Base-by-base conservation (phyloP, 495 filamentous ascomycete species). In the Penicillium desertorum region DNA sequence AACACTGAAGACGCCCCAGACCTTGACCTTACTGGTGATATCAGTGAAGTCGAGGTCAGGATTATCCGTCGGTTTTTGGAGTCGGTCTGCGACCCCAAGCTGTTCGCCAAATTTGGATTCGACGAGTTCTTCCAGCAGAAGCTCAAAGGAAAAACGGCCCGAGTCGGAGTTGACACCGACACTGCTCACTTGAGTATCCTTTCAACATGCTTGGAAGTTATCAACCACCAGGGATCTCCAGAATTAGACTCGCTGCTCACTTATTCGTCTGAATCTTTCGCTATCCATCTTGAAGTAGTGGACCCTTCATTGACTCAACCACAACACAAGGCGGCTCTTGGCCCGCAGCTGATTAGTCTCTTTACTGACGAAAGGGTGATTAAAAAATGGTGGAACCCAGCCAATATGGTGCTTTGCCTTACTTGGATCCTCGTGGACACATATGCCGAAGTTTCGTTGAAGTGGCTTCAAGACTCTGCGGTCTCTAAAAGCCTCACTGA, bases 401-500 rank as follows among this genome's bases (percentile, higher is more conserved):
- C 22, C 19, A 30, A 30, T 3, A 4, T 20, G 4, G 51, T 41
- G 53, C n/a, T 46, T 16, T 53, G 56, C n/a, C 1, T 1, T 8
- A 2, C 10, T 3, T 65, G 63, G 63, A 44, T 65, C 3, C 60
- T 52, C 17, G 17, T 20, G 0, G 63, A 65, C 45, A 22, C 45
- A 4, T 23, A n/a, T 9, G 20, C 46, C 0, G 60, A 65, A 4
- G n/a, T 51, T 16, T 14, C 37, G 11, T 41, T 62, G 36, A 65
- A 43, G 20, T 65, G 63, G 63, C 52, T 65, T 10, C 63, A 56
- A 29, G 60, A 65, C 45, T 62, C 63, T 17, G 63, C 60, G 4
- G 45, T 65, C 20, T 60, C 60, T 14, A 65, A 60, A 36, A 62
- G 56, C 5, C 34, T 65, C 19, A 25, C 63, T 0, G 57, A 49